Base-by-base conservation (phyloP, 164 flowering plant genomes). In the Stephania japonica region DNA sequence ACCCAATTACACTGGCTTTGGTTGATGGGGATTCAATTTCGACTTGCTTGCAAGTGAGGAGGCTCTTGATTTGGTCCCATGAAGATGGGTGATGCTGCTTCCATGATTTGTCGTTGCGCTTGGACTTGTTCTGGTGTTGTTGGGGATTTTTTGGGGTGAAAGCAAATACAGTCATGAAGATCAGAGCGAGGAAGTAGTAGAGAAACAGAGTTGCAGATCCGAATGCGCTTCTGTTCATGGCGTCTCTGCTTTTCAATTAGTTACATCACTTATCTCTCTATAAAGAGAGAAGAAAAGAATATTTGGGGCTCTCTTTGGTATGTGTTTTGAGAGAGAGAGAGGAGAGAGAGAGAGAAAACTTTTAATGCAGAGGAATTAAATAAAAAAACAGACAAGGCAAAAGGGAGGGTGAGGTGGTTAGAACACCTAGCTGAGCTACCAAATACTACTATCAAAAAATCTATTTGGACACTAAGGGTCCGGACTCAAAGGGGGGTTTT, bases 11-110 rank as follows among this genome's bases (percentile, higher is more conserved):
- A 75, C 16, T 75, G 78, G 83, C 72, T n/a, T 4, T 67, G 19
- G 24, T 82, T 16, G 92, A 84, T 0, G 93, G 97, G 73, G 88
- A 81, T 16, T 80, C 85, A 32, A 0, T 32, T 74, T 87, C 88
- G 66, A 89, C 74, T 73, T 90, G 91, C 67, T 92, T 94, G 83
- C 97, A 94, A 63, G 88, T 85, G 62, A 94, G 82, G 0, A 94
- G 78, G 86, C 82, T 91, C 87, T 92, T 94, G 87, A 94, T 77
- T 71, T 91, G 97, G 80, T 90, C 91, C 98, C 98, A 94, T 74
- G 98, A 90, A 25, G 98, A 91, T 5, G 98, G 77, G 27, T 78
- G 78, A 26, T 81, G 77, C 76, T 79, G 65, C 43, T 78, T 65
- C 75, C 77, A 32, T 47, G 16, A 12, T 47, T 47, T 47, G 16